Evolutionary conservation across 2,329 filamentous ascomycete species (phyloP).

Genomic region (Cercospora zeina): DNA sequence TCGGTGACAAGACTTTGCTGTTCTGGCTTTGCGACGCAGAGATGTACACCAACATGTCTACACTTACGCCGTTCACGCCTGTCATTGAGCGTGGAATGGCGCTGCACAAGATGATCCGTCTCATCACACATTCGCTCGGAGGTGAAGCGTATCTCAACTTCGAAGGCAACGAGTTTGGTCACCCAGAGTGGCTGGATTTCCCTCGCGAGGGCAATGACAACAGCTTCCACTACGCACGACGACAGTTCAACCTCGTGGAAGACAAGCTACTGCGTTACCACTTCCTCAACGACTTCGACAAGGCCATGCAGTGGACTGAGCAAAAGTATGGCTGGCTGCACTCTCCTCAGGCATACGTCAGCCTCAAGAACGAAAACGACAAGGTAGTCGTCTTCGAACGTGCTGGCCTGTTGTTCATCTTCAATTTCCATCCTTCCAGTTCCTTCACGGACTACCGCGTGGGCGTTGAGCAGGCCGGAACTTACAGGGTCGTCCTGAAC

Average conservation of each 20-base stretch:
- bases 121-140: conserved; percentile 86
- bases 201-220: conserved; percentile 70
- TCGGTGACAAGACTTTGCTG: conserved; percentile 94
- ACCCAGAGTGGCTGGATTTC: conserved; percentile 98
- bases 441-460: conserved; percentile 93
- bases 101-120: conserved; percentile 95
- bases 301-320: conserved; percentile 84
- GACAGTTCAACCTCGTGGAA: conserved; percentile 89
- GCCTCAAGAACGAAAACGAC: conserved; percentile 87
- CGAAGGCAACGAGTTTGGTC: conserved; percentile 97
- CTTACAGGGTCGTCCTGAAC: conserved; percentile 83
- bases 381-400: conserved; percentile 97
- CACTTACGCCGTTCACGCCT: conserved; percentile 76
- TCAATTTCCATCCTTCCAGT: conserved; percentile 86
- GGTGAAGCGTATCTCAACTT: conserved; percentile 98
- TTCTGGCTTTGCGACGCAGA: conserved; percentile 98
- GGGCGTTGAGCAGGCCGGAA: conserved; percentile 79
- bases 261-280: conserved; percentile 82
- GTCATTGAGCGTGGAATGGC: conserved; percentile 88
- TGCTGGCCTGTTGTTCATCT: conserved; percentile 84
- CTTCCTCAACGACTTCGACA: conserved; percentile 92
- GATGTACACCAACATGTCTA: conserved; percentile 97
- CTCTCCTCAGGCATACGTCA: conserved; percentile 82
- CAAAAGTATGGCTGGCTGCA: conserved; percentile 90
- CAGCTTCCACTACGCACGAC: conserved; percentile 55